These are phyloP conservation scores for Haplosporangium sp. DNA, from an alignment of 371 early-diverging fungal genomes.

Conservation along the genomic window DNA sequence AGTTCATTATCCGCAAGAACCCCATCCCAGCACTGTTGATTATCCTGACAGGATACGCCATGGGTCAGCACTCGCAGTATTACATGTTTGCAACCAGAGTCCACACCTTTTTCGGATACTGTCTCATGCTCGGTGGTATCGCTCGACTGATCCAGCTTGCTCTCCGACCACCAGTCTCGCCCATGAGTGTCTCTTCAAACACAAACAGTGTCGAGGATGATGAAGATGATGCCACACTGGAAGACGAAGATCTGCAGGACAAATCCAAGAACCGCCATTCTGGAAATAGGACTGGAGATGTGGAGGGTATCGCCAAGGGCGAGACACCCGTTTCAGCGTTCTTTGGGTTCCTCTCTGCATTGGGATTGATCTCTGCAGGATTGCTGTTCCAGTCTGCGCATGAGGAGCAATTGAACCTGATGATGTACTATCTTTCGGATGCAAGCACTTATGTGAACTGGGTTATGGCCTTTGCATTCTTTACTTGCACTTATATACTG, in stretches of 20 bases:
- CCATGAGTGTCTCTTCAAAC: slow-evolving; percentile 1
- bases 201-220: slow-evolving; percentile 16
- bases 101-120: slow-evolving; percentile 52
- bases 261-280: slow-evolving; percentile 8
- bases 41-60: slow-evolving; percentile 44
- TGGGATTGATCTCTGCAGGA: slow-evolving; percentile 45
- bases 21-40: slow-evolving; percentile 46
- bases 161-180: slow-evolving; percentile 40
- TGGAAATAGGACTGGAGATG: slow-evolving; percentile 13
- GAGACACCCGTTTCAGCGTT: slow-evolving; percentile 48
- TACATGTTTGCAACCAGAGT: slow-evolving; percentile 43
- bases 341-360: slow-evolving; percentile 48
- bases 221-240: slow-evolving; percentile 22
- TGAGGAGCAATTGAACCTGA: slow-evolving; percentile 45
- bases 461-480: slow-evolving; percentile 46
- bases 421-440: slow-evolving; percentile 49
- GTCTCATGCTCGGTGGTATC: slow-evolving; percentile 40
- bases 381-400: slow-evolving; percentile 50
- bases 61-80: slow-evolving; percentile 52
- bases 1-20: slow-evolving; percentile 43
- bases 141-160: slow-evolving; percentile 44
- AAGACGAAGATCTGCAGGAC: slow-evolving; percentile 28
- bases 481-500: slow-evolving; percentile 21
- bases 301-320: slow-evolving; percentile 34
- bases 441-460: slow-evolving; percentile 51